Evolutionary conservation across 345 rosid genomes (phyloP), one percentile per base, ranked within the genome.

Genomic region (Lepidium sativum): DNA sequence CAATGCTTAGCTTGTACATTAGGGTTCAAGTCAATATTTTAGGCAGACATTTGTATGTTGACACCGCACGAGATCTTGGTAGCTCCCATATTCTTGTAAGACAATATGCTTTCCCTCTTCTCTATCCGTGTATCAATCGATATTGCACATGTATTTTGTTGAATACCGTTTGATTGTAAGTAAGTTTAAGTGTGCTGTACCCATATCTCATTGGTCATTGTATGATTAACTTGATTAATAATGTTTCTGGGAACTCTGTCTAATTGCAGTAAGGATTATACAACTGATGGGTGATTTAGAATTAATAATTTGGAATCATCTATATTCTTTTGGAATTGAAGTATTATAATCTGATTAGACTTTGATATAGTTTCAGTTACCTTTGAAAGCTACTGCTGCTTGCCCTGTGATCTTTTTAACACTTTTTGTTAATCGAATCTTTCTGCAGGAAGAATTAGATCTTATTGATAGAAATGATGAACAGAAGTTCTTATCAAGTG

Each of bases 21-120:
- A 84, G 86, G 75, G 89, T 87, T 81, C 98, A 88, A 80, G 90
- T 88, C 75, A 91, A 88, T 76, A 86, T 91, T 73, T 80, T 91
- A 29, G 98, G 98, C 65, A 88, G 96, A 76, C 96, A 84, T 82
- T 70, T 91, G 63, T 91, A 91, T 77, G 78, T 91, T 48, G 95
- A 86, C 72, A 85, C 86, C 14, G 95, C 96, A 43, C 82, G 80
- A 45, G 82, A 71, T 72, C 86, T 83, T 41, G 91, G 69, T 52
- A 84, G 80, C 60, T 78, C 90, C n/a, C 71, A 60, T 63, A 54
- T 71, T 37, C 75, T 78, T 34, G 95, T 90, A 87, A 84, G 92
- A 25, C 18, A 49, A 17, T 27, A 14, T 54, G 33, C 49, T 45
- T 60, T 11, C 43, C 11, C 47, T 63, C 27, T 63, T 63, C 25